Conservation (phyloP, 768 basidiomycete species). For the Auricularia auricula-judae region DNA sequence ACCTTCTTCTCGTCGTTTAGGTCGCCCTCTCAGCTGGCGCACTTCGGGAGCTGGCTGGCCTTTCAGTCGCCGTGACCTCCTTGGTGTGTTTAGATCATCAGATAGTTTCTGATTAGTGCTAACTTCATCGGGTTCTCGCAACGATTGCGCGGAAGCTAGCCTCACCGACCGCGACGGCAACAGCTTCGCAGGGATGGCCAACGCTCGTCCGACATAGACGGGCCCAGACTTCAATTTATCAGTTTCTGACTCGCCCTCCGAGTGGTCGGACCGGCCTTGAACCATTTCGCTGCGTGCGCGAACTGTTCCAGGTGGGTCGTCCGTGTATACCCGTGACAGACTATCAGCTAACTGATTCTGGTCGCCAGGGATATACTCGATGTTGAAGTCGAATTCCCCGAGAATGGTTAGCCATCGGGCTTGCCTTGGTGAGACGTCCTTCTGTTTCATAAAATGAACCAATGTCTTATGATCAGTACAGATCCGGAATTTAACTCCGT, state of each 20-base stretch:
- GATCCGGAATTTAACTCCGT: slow-evolving; percentile 1
- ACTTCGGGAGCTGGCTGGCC: too few species aligned
- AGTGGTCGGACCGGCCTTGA: neutral
- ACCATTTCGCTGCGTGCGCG: slow-evolving; percentile 3
- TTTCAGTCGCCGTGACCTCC: too few species aligned
- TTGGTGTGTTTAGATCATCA: too few species aligned
- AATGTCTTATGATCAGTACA: slow-evolving; percentile 4
- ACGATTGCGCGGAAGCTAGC: too few species aligned
- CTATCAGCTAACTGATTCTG: slow-evolving; percentile 1
- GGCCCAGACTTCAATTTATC: too few species aligned
- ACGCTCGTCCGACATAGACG: too few species aligned
- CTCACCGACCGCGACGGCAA: too few species aligned
- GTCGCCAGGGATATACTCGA: slow-evolving; percentile 1
- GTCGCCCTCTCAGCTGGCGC: too few species aligned
- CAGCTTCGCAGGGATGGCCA: too few species aligned
- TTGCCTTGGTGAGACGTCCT: neutral
- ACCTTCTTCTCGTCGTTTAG: too few species aligned
- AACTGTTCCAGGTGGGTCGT: slow-evolving; percentile 3
- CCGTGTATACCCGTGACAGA: slow-evolving; percentile 1
- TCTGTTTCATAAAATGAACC: neutral
- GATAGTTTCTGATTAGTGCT: too few species aligned
- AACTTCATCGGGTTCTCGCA: too few species aligned
- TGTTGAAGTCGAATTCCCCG: slow-evolving; percentile 3
- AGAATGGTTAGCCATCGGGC: slow-evolving; percentile 3
- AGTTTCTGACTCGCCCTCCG: neutral